Percentiles rank a stretch among this genome's conserved stretches.
phyloP scores from a whole-genome alignment of 1,284 basidiomycete species.

The Puccinia hordei region DNA sequence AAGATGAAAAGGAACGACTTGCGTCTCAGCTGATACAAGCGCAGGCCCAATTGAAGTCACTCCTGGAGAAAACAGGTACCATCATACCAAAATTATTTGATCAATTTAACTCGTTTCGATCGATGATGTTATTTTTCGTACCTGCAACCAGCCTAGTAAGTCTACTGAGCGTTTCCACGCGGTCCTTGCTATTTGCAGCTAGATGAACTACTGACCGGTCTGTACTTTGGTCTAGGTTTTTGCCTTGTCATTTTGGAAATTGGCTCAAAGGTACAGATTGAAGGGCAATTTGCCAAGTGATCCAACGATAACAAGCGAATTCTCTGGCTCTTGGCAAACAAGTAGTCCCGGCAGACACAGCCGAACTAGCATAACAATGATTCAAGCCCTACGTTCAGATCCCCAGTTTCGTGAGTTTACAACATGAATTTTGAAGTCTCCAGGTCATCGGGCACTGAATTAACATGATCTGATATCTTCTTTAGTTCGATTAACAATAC shows the following conservation, averaged over 20 bases:
- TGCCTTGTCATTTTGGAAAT: neutral
- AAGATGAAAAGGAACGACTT: neutral
- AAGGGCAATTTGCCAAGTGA: neutral
- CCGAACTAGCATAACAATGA: neutral
- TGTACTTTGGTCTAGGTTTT: conserved; percentile 2
- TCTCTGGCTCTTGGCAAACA: neutral
- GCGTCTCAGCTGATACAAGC: neutral
- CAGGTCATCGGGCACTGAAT: neutral
- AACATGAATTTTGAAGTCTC: neutral
- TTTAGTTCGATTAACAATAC: conserved; percentile 8
- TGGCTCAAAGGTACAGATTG: conserved; percentile 1
- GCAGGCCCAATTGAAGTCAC: neutral
- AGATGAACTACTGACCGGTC: neutral
- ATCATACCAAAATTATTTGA: neutral
- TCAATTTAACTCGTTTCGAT: conserved; percentile 16
- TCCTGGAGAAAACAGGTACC: neutral
- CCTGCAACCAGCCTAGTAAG: conserved; percentile 23
- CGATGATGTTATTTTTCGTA: neutral
- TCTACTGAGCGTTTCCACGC: neutral
- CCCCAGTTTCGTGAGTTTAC: conserved; percentile 1
- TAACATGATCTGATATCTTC: too few relatives aligned
- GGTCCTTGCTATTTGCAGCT: neutral
- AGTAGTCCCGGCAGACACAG: neutral
- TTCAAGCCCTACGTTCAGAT: conserved; percentile 16
- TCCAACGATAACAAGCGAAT: neutral